Base-by-base conservation (phyloP, 2,329 filamentous ascomycete species). In the Colletotrichum salicis region DNA sequence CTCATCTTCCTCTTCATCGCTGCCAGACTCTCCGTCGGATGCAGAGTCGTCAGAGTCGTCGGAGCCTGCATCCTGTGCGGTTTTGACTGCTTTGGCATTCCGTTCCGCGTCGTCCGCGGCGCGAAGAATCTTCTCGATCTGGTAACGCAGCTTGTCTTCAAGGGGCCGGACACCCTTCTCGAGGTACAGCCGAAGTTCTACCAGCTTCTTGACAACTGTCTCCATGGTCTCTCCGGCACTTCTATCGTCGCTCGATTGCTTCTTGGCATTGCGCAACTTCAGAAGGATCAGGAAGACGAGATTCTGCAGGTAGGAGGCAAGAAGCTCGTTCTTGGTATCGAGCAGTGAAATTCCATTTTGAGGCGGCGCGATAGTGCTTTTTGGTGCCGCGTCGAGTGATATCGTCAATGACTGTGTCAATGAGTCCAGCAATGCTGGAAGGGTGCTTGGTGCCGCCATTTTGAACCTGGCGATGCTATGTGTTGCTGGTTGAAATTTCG, bases 271-370 rank as follows among this genome's bases (percentile, higher is more conserved):
- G 70, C 94, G 90, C 24, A 98, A 82, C 78, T 97, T 96, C 48
- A 97, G 83, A 1, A 97, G 85, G 56, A 97, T 92, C 52, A 97
- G 85, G 76, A 97, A 97, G 56, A 96, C 94, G 4, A 98, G 90
- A 78, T 97, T 97, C 78, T 99, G 96, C 0, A 99, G 87, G 82
- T 99, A 99, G 4, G 96, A 96, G 51, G 99, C 91, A 22, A 99
- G 91, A n/a, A 99, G 88, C 80, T 99, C 96, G 83, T 97, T 98
- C 85, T 99, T 99, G 75, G 94, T 91, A 79, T 98, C 95, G 78
- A 99, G 91, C 1, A 99, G 90, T 0, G 96, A 98, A 70, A 99
- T 96, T 79, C 96, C 96, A 77, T 97, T 91, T 74, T 92, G 87
- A 1, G 93, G 92, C n/a, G 93, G 90, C 60, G 92, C 85, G 71